phyloP scores from a whole-genome alignment of 2,329 filamentous ascomycete genomes.

The Xylaria sp. region DNA sequence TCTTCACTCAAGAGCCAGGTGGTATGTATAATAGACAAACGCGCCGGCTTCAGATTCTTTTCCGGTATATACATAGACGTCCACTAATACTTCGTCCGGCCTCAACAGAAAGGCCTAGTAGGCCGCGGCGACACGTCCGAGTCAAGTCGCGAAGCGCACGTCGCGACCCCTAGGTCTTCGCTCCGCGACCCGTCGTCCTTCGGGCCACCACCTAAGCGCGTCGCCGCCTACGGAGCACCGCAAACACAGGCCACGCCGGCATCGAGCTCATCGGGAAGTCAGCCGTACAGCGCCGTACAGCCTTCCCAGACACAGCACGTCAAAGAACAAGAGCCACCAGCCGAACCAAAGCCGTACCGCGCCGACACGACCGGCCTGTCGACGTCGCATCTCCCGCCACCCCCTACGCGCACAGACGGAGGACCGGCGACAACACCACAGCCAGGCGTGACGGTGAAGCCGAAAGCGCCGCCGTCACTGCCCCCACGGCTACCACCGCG shows the following conservation, averaged over 20 bases:
- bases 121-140: slow-evolving; percentile 51
- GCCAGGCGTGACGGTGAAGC: slow-evolving; percentile 24
- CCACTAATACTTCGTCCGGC: slow-evolving; percentile 25
- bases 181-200: slow-evolving; percentile 82
- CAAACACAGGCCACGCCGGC: slow-evolving; percentile 17
- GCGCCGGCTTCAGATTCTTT: neutral
- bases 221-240: slow-evolving; percentile 34
- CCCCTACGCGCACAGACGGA: slow-evolving; percentile 66
- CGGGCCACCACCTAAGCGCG: slow-evolving; percentile 80
- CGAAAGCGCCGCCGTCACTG: slow-evolving; percentile 59
- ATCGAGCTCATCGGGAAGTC: slow-evolving; percentile 34
- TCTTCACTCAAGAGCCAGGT: slow-evolving; percentile 56
- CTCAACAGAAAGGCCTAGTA: slow-evolving; percentile 57
- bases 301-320: slow-evolving; percentile 46
- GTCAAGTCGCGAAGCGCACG: slow-evolving; percentile 45
- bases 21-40: slow-evolving; percentile 51
- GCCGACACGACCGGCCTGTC: slow-evolving; percentile 76
- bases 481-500: slow-evolving; percentile 79
- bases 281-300: slow-evolving; percentile 26
- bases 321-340: slow-evolving; percentile 56
- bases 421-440: slow-evolving; percentile 28
- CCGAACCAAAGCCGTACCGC: slow-evolving; percentile 68
- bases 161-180: slow-evolving; percentile 70
- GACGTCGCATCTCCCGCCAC: slow-evolving; percentile 75
- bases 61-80: neutral